Base-by-base conservation (phyloP, 352 stramenopile species). In the Globisporangium sylvaticum region DNA sequence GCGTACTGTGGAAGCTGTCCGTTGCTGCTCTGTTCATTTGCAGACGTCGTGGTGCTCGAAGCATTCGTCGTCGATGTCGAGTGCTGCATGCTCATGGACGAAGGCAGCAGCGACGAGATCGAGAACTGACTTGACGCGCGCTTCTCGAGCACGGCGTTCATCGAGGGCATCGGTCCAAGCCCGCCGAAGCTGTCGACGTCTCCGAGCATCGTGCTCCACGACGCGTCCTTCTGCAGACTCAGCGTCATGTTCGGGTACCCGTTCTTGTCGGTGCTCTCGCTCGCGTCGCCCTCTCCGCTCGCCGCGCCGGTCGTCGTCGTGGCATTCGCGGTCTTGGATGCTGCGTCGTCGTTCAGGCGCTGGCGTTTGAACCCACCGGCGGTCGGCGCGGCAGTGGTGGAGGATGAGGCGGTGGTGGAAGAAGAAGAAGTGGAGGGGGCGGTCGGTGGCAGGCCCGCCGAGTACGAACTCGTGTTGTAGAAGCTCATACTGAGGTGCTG, bases 111-210 rank as follows among this genome's bases (percentile, higher is more conserved):
- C 37, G 80, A 91, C 50, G 78, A 82, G 65, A 92, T 91, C 46
- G 82, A 94, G 66, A 92, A 92, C 66, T 85, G 80, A 69, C 80
- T 89, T 50, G 80, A 87, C 62, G 80, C 80, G 63, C 86, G 82
- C 71, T 90, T 90, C 70, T 94, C 84, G 34, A 94, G 68, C 60
- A 91, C 76, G 0, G 84, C 54, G 60, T 72, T 83, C 75, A 92
- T 89, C 8, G 83, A 84, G 18, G 86, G 86, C 68, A 92, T 92
- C 7, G 80, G 77, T 0, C 82, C 82, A 8, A 92, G 67, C 1
- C 74, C 73, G 24, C 79, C 75, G 64, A 91, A 91, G 68, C 71
- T 85, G 25, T 92, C 84, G 3, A 87, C 80, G 37, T 91, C 80
- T n/a, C 74, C 69, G 3, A 92, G 67, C 72, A 91, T 88, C 18